Evolutionary conservation across 306 rosid genomes (phyloP), one percentile per base, ranked within the genome.

Genomic region (Quercus agrifolia): DNA sequence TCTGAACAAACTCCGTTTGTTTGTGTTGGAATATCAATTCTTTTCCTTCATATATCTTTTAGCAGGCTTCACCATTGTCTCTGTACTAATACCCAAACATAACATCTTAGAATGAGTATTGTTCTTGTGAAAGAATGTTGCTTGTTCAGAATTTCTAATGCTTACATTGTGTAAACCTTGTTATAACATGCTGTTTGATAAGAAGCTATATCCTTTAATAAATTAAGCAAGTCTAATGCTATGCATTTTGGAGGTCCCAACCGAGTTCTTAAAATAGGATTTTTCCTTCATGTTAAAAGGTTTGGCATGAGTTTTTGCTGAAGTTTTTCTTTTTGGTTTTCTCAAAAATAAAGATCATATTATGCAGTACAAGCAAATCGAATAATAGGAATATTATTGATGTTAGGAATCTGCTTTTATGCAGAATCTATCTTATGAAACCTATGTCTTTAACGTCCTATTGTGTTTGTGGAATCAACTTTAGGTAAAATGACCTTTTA

Each of bases 81-180:
- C 73, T 82, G 51, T 85, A 85, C 77, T 64, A 83, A 80, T 80
- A 77, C 84, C 80, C 54, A 78, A 80, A 55, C 76, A 62, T 78
- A 74, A 75, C 78, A 73, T 49, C 56, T 76, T 58, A 31, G 78
- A 85, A 84, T 67, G 52, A 79, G 85, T 78, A 79, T 82, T 74
- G 58, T 85, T 88, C 84, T 77, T 89, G 92, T 87, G 77, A 81
- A 83, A 84, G 87, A 85, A 81, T 77, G 81, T 52, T 80, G 77
- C 87, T 79, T 89, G 83, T 89, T 76, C 78, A 78, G 74, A 75
- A 83, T 85, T 82, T 87, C 70, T 70, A 83, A 71, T 77, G 75
- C 86, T 80, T 58, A 64, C 79, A 73, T 82, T 80, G 82, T 86
- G 86, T 82, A 77, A 78, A 79, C 78, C 46, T 59, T 80, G 83